Percentiles rank a stretch among this genome's conserved stretches.
phyloP scores from a whole-genome alignment of 176 grass and related monocot species.

The Carex pumila region DNA sequence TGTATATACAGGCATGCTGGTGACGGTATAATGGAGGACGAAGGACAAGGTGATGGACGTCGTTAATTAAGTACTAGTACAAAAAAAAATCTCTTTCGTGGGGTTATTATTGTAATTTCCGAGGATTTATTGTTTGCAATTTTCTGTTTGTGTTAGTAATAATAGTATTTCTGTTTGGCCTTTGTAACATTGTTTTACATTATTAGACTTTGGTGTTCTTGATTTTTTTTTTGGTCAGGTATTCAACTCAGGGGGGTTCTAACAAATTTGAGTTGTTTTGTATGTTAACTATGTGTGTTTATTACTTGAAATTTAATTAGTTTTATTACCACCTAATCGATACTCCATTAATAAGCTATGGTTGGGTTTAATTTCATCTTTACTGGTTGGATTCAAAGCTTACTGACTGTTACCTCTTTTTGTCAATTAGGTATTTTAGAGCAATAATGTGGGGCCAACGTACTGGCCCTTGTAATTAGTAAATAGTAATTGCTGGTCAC shows the following conservation, averaged over 20 bases:
- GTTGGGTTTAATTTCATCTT: neutral
- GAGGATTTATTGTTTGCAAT: slow-evolving; percentile 3
- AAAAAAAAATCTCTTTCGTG: neutral
- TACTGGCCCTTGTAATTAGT: neutral
- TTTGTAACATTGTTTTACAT: slow-evolving; percentile 2
- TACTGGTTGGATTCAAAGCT: neutral
- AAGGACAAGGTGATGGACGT: slow-evolving; percentile 21
- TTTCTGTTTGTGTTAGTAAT: slow-evolving; percentile 16
- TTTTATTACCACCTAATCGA: neutral
- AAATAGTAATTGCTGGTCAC: neutral
- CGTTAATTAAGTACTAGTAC: slow-evolving; percentile 23
- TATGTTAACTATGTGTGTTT: neutral
- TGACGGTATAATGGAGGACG: slow-evolving; percentile 41
- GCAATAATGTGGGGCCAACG: neutral
- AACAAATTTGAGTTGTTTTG: slow-evolving; percentile 14
- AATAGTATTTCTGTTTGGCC: neutral
- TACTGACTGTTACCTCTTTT: neutral
- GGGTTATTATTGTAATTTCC: slow-evolving; percentile 16
- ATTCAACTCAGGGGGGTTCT: slow-evolving; percentile 12
- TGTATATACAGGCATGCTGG: slow-evolving; percentile 29
- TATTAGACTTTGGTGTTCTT: neutral
- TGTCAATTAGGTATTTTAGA: neutral
- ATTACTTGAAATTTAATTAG: neutral
- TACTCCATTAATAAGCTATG: neutral
- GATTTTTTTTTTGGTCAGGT: neutral